Evolutionary conservation across 2,329 filamentous ascomycete genomes (phyloP), one percentile per base, ranked within the genome.

Genomic region (Diplodia intermedia): DNA sequence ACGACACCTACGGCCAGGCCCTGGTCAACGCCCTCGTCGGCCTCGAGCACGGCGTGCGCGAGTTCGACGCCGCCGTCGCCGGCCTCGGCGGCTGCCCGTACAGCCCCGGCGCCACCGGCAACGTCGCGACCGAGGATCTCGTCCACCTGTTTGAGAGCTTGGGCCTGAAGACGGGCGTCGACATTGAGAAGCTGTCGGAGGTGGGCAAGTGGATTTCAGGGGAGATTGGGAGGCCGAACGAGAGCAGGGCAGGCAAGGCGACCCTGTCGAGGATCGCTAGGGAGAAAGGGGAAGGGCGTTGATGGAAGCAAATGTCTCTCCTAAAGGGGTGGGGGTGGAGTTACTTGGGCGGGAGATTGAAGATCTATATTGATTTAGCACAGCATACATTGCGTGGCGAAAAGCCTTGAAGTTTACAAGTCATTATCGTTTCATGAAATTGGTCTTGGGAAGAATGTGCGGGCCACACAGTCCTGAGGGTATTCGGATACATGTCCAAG

Each of bases 1-100:
- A 97, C 78, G 92, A 97, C 75, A 96, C 93, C 1, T 94, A 93
- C 75, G 92, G 92, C 1, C 90, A 93, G 81, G 92, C 92, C 1
- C 82, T 94, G n/a, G 90, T 93, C 8, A 96, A 96, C 75, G 90
- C 89, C 5, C 88, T 91, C 12, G 89, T 94, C 0, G 89, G 90
- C 47, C 85, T 95, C 36, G 90, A 92, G 75, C 88, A 91, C 72
- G 93, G 93, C 0, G 86, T 96, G 50, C 82, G 91, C 38, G 91
- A 87, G 0, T 95, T 96, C 76, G 93, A 97, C 75, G 88, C 87
- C 71, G 91, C 90, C 65, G 91, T 96, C 0, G 91, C 88, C 2
- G 93, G 93, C 0, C 82, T 97, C 0, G 93, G 93, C 1, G 93
- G 93, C 0, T 96, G 93, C 75, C 93, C 93, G 0, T 97, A 92